phyloP scores from a whole-genome alignment of 768 basidiomycete genomes.

The Mycena sanguinolenta region DNA sequence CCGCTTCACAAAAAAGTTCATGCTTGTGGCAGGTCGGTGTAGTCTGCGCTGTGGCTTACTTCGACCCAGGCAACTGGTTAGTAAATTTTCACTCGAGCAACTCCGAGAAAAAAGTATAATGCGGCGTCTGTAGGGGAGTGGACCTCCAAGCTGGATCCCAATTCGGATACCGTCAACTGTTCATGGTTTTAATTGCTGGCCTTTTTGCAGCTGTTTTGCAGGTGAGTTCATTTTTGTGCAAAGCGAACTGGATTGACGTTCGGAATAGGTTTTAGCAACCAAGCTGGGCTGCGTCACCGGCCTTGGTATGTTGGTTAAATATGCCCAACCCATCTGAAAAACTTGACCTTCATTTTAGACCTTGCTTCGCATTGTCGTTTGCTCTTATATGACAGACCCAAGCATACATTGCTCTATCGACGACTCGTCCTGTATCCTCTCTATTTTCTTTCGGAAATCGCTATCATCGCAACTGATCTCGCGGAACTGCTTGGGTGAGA shows the following conservation, averaged over 20 bases:
- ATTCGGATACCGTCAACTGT: slow-evolving; percentile 89
- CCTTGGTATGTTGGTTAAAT: slow-evolving; percentile 61
- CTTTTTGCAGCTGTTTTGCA: slow-evolving; percentile 88
- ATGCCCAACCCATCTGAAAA: not conserved
- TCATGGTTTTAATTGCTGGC: slow-evolving; percentile 87
- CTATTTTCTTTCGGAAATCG: slow-evolving; percentile 74
- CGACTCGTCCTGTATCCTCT: slow-evolving; percentile 76
- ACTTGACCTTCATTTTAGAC: slow-evolving; percentile 47
- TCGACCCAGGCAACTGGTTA: slow-evolving; percentile 73
- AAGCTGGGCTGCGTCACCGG: slow-evolving; percentile 88
- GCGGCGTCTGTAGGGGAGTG: slow-evolving; percentile 63
- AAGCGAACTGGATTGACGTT: not conserved
- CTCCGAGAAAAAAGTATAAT: not conserved
- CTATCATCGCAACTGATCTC: slow-evolving; percentile 83
- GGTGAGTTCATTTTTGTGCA: slow-evolving; percentile 50
- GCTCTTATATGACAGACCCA: slow-evolving; percentile 74
- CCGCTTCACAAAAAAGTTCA: slow-evolving; percentile 47
- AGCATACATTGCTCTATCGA: slow-evolving; percentile 67
- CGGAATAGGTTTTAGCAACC: slow-evolving; percentile 75
- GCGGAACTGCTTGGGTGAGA: slow-evolving; percentile 78
- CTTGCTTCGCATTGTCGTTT: slow-evolving; percentile 72
- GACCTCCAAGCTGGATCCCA: slow-evolving; percentile 89
- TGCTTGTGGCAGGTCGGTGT: slow-evolving; percentile 65
- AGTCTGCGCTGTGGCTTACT: slow-evolving; percentile 90
- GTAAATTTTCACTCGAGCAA: not conserved